These are phyloP conservation scores for Luffa acutangula DNA, from an alignment of 306 rosid species.

Conservation along the genomic window DNA sequence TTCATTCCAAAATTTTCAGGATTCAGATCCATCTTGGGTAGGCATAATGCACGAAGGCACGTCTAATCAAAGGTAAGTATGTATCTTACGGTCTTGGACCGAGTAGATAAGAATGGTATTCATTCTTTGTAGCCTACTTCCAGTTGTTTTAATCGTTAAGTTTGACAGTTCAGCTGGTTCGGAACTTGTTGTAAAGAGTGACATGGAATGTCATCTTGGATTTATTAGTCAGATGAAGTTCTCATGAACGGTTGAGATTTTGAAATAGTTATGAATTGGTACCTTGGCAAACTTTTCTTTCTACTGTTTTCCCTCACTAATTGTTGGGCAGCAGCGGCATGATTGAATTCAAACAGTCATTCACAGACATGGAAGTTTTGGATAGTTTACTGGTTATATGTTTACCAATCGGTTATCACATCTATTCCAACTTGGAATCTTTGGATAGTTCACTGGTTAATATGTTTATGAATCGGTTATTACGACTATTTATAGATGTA, in stretches of 20 bases:
- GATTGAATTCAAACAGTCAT: background rate
- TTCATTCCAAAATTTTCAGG: slow-evolving; percentile 60
- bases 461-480: background rate
- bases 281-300: background rate
- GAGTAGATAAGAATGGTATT: background rate
- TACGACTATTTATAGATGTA: background rate
- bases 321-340: background rate
- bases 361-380: background rate
- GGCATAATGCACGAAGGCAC: slow-evolving; percentile 38
- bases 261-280: slow-evolving; percentile 8
- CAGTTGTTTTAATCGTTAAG: background rate
- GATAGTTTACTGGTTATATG: background rate
- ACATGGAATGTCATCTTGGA: slow-evolving; percentile 4
- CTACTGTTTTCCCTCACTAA: background rate
- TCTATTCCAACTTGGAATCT: background rate
- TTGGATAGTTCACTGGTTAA: background rate
- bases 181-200: slow-evolving; percentile 34
- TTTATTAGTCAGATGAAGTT: background rate
- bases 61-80: slow-evolving; percentile 45
- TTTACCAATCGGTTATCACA: background rate
- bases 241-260: slow-evolving; percentile 5
- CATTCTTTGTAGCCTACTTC: slow-evolving; percentile 2
- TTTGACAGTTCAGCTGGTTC: slow-evolving; percentile 19
- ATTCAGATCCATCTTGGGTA: slow-evolving; percentile 45
- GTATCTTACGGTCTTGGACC: slow-evolving; percentile 21